Evolutionary conservation across 140 eudicot species (phyloP).

Genomic region (Senecio squalidus): DNA sequence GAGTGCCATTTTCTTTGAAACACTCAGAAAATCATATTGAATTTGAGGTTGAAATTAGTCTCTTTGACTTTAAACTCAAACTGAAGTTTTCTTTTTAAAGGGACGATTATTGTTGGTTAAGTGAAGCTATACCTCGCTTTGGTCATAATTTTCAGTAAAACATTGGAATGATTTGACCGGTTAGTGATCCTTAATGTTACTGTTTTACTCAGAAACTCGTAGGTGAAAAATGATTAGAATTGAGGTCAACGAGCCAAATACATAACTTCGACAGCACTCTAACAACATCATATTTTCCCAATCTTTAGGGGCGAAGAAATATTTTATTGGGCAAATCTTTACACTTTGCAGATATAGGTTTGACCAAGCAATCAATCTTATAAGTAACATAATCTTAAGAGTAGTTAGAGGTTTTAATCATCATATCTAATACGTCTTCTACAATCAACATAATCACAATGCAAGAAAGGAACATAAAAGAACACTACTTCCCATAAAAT

Average conservation of each 20-base stretch:
- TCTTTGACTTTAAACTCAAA: slow-evolving; percentile 16
- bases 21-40: background rate
- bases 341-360: background rate
- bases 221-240: background rate
- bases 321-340: background rate
- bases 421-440: slow-evolving; percentile 1
- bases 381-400: slow-evolving; percentile 9
- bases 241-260: slow-evolving; percentile 8
- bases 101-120: slow-evolving; percentile 6
- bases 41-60: background rate
- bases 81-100: background rate
- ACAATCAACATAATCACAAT: background rate
- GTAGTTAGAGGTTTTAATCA: slow-evolving; percentile 10
- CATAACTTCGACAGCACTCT: background rate
- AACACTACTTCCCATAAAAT: slow-evolving; percentile 2
- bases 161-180: background rate
- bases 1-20: background rate
- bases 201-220: background rate
- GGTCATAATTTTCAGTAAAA: too few relatives aligned
- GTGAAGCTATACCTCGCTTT: background rate
- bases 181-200: background rate
- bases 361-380: slow-evolving; percentile 18
- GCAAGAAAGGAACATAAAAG: background rate
- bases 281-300: background rate
- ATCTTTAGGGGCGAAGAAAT: slow-evolving; percentile 9